Base-by-base conservation (phyloP, 2,329 filamentous ascomycete species). In the Knoxdaviesia proteae region DNA sequence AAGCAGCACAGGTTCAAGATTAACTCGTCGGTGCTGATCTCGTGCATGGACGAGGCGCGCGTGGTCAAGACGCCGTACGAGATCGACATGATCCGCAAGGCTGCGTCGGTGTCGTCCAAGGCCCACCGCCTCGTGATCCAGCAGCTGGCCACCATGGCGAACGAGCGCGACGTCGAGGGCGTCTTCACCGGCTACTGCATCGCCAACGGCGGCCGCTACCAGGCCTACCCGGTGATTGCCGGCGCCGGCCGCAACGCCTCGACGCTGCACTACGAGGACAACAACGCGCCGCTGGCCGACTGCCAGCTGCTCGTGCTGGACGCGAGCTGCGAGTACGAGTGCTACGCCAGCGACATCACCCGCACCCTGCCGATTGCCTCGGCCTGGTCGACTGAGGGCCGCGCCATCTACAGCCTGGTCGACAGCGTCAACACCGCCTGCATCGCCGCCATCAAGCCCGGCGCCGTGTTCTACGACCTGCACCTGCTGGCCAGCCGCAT, bases 291-390 rank as follows among this genome's bases (percentile, higher is more conserved):
- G 1, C 69, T 96, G 11, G 61, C 62, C 3, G 74, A 77, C 31
- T 71, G 77, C 45, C 74, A 87, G 53, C 68, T 87, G 32, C 63
- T 96, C 33, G 77, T 92, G 20, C 65, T 98, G 5, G 88, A 98
- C 55, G 87, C 88, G 1, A 87, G 84, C 3, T 80, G 77, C 49
- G 88, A 96, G 58, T 93, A 77, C 60, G 62, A 76, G 40, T 78
- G 80, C 50, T 96, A 98, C 56, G 84, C 84, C 32, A 82, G 80
- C 45, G 88, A 96, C 57, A 76, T 96, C 32, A 96, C 90, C 0
- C 74, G 88, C 35, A 90, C 87, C 0, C 75, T 94, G 49, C 88
- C 88, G 5, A 61, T 94, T 29, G 71, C 68, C 9, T 81, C 82
- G 5, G 45, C 47, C 1, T 93, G 84, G 50, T 71, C 74, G 0